These are phyloP conservation scores for Colletotrichum zoysiae DNA, from an alignment of 2,329 filamentous ascomycete genomes.

Conservation along the genomic window DNA sequence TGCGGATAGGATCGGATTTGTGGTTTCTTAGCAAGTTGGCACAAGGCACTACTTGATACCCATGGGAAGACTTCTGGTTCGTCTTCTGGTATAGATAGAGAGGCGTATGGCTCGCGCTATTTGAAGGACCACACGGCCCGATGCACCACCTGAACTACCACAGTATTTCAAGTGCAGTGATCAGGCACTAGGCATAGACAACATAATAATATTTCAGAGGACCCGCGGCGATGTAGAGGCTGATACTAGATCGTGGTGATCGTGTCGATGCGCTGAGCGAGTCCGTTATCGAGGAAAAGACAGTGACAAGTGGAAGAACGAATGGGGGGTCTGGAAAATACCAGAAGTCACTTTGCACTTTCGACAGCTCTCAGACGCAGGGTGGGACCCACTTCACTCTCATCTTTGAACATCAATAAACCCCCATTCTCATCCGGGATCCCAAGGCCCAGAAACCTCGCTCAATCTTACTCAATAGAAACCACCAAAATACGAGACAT, in stretches of 20 bases:
- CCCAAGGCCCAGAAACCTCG: constrained; percentile 13
- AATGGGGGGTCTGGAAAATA: constrained; percentile 19
- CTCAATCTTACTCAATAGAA: constrained; percentile 9
- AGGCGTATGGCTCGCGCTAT: constrained; percentile 13
- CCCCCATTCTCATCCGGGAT: constrained; percentile 2
- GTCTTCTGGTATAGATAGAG: not conserved
- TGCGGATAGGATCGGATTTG: constrained; percentile 2
- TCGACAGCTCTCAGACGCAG: constrained; percentile 2
- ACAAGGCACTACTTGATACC: constrained; percentile 21
- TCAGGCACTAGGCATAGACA: not conserved
- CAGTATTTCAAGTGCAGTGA: constrained; percentile 1
- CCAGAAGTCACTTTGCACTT: constrained; percentile 17
- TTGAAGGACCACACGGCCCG: not conserved
- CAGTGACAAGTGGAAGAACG: not conserved
- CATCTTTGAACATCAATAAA: constrained; percentile 6
- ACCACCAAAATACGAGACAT: not conserved
- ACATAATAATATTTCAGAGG: not conserved
- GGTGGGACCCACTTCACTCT: constrained; percentile 27
- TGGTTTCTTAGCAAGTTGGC: not conserved
- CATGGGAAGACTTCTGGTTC: constrained; percentile 12
- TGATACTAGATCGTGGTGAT: not conserved
- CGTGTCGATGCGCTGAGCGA: not conserved
- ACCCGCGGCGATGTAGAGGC: not conserved
- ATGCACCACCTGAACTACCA: constrained; percentile 2
- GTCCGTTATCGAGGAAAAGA: not conserved